A percentile compares a stretch with the other conserved stretches of the same genome.
These are phyloP conservation scores for Leptomonas seymouri DNA, from an alignment of 208 protist species.

Conservation along the genomic window DNA sequence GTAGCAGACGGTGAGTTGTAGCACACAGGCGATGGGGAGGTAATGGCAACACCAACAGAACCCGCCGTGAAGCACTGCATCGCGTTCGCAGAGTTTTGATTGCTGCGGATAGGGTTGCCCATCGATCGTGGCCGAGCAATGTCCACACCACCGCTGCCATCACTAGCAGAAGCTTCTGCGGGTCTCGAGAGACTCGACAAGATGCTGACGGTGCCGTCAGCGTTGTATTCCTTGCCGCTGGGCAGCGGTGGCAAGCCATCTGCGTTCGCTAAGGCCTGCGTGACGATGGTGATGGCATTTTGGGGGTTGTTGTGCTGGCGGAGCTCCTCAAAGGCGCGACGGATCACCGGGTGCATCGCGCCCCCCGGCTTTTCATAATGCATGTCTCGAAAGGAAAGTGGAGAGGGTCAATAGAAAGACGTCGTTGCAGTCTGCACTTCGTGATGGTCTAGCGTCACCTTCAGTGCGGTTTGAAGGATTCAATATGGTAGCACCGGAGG, in stretches of 20 bases:
- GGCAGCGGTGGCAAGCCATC: conserved; percentile 21
- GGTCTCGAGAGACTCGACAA: background rate
- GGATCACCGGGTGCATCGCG: conserved; percentile 73
- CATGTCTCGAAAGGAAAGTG: conserved; percentile 19
- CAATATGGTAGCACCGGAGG: too few relatives aligned
- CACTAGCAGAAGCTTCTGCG: conserved; percentile 4
- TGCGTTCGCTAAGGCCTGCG: conserved; percentile 35
- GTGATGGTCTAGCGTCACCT: too few relatives aligned
- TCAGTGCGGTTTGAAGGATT: too few relatives aligned
- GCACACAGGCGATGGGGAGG: background rate
- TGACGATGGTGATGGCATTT: conserved; percentile 55
- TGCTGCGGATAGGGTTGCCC: too few relatives aligned
- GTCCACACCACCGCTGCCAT: background rate
- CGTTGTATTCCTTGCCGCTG: conserved; percentile 31
- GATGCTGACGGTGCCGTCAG: conserved; percentile 3
- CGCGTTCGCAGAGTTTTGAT: background rate
- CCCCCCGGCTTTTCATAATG: conserved; percentile 60
- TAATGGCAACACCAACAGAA: conserved; percentile 11
- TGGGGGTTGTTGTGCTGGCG: conserved; percentile 65
- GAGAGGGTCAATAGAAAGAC: background rate
- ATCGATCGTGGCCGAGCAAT: background rate
- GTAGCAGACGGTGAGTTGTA: background rate
- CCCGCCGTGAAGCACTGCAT: conserved; percentile 30
- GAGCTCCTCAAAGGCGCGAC: conserved; percentile 69
- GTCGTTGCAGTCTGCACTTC: background rate